These are phyloP conservation scores for Kernera saxatilis DNA, from an alignment of 345 rosid species.

Conservation along the genomic window DNA sequence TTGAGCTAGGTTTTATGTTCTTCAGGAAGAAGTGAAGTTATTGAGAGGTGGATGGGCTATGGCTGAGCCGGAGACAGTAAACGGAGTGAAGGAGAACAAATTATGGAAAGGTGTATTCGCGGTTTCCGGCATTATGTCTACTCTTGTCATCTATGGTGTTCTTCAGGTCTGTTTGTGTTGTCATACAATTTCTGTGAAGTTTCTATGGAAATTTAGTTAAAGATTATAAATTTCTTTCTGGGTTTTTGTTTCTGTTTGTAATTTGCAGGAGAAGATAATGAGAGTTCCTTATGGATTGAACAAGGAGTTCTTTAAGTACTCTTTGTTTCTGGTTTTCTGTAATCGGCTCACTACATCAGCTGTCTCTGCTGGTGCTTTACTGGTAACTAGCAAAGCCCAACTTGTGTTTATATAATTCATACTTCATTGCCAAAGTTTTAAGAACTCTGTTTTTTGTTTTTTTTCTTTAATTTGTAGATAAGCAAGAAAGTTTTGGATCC, in stretches of 20 bases:
- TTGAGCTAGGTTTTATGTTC: neutral
- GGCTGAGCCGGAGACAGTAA: conserved; percentile 50
- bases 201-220: neutral
- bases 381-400: conserved; percentile 37
- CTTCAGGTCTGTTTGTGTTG: conserved; percentile 48
- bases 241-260: neutral
- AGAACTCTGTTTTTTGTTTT: neutral
- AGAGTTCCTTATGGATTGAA: conserved; percentile 77
- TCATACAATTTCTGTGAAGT: neutral
- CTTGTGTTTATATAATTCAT: neutral
- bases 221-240: neutral
- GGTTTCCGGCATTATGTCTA: conserved; percentile 77
- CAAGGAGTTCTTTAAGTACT: conserved; percentile 72
- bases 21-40: neutral
- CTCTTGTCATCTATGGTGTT: conserved; percentile 92
- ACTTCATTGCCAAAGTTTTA: neutral
- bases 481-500: conserved; percentile 81
- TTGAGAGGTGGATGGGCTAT: conserved; percentile 42
- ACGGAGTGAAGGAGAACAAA: conserved; percentile 45
- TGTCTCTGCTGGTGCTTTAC: conserved; percentile 69
- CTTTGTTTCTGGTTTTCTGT: conserved; percentile 91
- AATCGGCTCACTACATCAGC: conserved; percentile 82
- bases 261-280: conserved; percentile 82
- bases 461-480: conserved; percentile 37
- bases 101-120: conserved; percentile 75